These are phyloP conservation scores for Coemansia sp. DNA, from an alignment of 192 early-diverging fungal genomes.

Conservation along the genomic window DNA sequence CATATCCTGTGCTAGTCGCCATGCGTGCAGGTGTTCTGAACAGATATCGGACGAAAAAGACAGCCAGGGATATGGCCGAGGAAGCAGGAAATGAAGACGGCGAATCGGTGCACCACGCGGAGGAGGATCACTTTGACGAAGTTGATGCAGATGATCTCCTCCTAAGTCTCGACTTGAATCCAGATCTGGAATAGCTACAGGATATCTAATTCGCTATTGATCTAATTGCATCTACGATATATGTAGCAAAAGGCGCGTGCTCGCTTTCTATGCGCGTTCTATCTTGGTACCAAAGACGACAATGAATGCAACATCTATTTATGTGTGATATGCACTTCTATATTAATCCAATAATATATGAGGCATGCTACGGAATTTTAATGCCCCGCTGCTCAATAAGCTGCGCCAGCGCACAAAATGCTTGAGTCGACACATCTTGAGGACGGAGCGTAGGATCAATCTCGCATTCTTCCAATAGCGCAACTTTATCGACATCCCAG, in stretches of 20 bases:
- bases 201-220: not conserved
- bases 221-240: not conserved
- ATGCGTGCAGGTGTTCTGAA: slow-evolving; percentile 52
- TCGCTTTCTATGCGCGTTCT: too few relatives aligned
- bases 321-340: not conserved
- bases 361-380: slow-evolving; percentile 23
- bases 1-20: slow-evolving; percentile 49
- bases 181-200: slow-evolving; percentile 36
- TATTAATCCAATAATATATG: not conserved
- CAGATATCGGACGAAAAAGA: slow-evolving; percentile 36
- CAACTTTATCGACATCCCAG: slow-evolving; percentile 45
- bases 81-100: slow-evolving; percentile 28
- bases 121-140: slow-evolving; percentile 43
- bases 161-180: slow-evolving; percentile 52
- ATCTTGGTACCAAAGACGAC: not conserved
- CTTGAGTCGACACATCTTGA: slow-evolving; percentile 62
- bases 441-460: slow-evolving; percentile 61
- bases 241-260: not conserved
- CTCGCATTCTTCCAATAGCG: slow-evolving; percentile 52
- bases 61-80: slow-evolving; percentile 6
- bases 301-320: not conserved
- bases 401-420: slow-evolving; percentile 60
- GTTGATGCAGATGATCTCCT: slow-evolving; percentile 50
- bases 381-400: slow-evolving; percentile 47
- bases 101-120: slow-evolving; percentile 27